A percentile compares a stretch with the other conserved stretches of the same genome.
Evolutionary conservation across 352 stramenopile species (phyloP).

Genomic region (Pythium pyrilobum): DNA sequence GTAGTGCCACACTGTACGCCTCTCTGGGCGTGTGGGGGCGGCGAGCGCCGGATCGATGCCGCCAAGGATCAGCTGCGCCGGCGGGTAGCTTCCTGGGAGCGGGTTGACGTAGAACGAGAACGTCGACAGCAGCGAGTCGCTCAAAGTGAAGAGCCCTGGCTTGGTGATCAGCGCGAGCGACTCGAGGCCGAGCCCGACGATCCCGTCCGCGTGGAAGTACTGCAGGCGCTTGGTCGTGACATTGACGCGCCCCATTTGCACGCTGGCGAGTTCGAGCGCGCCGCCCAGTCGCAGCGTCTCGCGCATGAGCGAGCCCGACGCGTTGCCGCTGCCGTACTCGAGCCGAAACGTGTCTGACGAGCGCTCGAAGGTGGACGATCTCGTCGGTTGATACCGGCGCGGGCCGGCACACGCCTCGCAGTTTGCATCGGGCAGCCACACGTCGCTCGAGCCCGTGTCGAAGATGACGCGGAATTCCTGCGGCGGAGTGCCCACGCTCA

Average conservation of each 20-base stretch:
- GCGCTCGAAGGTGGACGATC: conserved; percentile 31
- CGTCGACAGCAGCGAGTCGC: conserved; percentile 21
- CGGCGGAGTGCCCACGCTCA: conserved; percentile 53
- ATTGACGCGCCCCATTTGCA: conserved; percentile 46
- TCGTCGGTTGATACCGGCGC: conserved; percentile 29
- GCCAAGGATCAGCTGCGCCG: conserved; percentile 55
- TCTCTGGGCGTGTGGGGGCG: conserved; percentile 1
- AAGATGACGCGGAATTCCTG: conserved; percentile 73
- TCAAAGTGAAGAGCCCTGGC: conserved; percentile 30
- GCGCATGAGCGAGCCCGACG: conserved; percentile 34
- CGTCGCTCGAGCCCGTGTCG: conserved; percentile 69
- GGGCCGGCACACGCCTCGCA: conserved; percentile 37
- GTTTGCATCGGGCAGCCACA: conserved; percentile 42
- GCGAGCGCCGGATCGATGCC: conserved; percentile 41
- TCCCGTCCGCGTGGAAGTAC: conserved; percentile 55
- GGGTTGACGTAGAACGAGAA: conserved; percentile 74
- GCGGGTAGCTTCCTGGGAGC: conserved; percentile 29
- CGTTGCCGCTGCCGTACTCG: conserved; percentile 67
- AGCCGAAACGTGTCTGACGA: conserved; percentile 36
- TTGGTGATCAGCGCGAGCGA: conserved; percentile 52
- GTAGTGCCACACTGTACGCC: conserved; percentile 33
- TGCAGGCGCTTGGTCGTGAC: conserved; percentile 39
- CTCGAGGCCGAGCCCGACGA: conserved; percentile 54
- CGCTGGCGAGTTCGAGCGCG: conserved; percentile 23
- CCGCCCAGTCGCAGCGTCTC: conserved; percentile 41